phyloP scores from a whole-genome alignment of 2,329 filamentous ascomycete species.

The Aspergillus puulaauensis region DNA sequence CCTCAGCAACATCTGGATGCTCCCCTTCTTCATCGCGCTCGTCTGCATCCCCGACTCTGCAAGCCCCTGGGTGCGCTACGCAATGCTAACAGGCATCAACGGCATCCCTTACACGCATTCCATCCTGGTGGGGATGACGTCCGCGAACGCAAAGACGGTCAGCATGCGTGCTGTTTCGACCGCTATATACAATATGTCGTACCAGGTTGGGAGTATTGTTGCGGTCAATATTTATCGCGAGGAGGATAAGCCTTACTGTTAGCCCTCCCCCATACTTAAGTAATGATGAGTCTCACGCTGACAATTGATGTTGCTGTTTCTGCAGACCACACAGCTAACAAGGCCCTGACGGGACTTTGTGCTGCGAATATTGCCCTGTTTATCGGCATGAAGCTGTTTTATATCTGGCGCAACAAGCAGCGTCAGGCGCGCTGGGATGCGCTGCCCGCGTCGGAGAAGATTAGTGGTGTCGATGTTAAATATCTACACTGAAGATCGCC shows the following conservation, averaged over 20 bases:
- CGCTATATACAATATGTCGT: slow-evolving; percentile 3
- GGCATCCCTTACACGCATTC: slow-evolving; percentile 4
- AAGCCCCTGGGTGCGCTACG: slow-evolving; percentile 4
- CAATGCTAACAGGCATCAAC: slow-evolving; percentile 1
- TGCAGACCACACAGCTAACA: slow-evolving; percentile 1
- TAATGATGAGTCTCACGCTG: too few relatives aligned
- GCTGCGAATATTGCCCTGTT: slow-evolving; percentile 1
- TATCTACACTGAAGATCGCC: not conserved
- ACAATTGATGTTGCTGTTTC: too few relatives aligned
- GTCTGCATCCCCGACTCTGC: not conserved
- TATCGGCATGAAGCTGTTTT: slow-evolving; percentile 1
- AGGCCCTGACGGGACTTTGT: not conserved
- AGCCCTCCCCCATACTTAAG: not conserved
- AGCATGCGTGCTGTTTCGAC: slow-evolving; percentile 5
- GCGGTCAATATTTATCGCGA: slow-evolving; percentile 1
- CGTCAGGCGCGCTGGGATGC: not conserved
- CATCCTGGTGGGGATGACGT: slow-evolving; percentile 2
- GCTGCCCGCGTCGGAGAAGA: not conserved
- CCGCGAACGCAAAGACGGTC: slow-evolving; percentile 1
- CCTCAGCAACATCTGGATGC: slow-evolving; percentile 8
- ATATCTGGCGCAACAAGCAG: slow-evolving; percentile 2
- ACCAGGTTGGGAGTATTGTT: slow-evolving; percentile 6
- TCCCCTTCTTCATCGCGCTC: slow-evolving; percentile 6
- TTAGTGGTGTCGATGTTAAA: not conserved
- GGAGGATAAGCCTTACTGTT: slow-evolving; percentile 7